Evolutionary conservation across 2,329 filamentous ascomycete species (phyloP), one percentile per base, ranked within the genome.

Genomic region (Ceratocystiopsis sp.): DNA sequence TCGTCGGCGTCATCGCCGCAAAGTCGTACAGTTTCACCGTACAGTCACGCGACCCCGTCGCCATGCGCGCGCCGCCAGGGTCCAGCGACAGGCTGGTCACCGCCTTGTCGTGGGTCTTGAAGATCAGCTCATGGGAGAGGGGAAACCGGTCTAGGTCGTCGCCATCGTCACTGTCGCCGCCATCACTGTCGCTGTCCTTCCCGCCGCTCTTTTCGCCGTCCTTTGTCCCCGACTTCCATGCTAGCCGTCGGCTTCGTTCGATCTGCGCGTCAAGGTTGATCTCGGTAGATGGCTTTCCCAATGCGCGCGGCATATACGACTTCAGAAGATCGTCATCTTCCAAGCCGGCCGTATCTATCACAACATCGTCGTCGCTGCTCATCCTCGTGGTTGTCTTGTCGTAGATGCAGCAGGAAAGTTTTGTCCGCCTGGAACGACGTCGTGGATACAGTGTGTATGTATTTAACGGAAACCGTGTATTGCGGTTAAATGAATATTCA

Each of bases 11-110:
- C 80, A 98, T 93, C 39, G 87, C 84, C 3, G 87, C 78, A 58
- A 98, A 93, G 58, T 98, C 89, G 63, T 95, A 86, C 16, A 98
- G 69, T 57, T 95, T 96, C 54, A 96, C 66, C 1, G 77, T 84
- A 59, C 86, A 93, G 61, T 98, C 91, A 47, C 80, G 82, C 6
- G 87, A 95, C 18, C 83, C 87, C n/a, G 85, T 91, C 40, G 89
- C 77, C 56, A 98, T 66, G 52, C 91, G 75, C 39, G 79, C 80
- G 12, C 91, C 91, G 0, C 86, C 78, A 0, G 84, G 78, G 61
- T 98, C 91, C 40, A 94, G 68, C 2, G 87, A 80, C 45, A 86
- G 70, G 1, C 83, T 80, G 8, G 89, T 95, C 37, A 96, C 75
- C 7, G 87, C 77, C 47, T 84, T 79, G 34, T 91, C 83, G 58